Evolutionary conservation across 768 basidiomycete genomes (phyloP).

Genomic region (Panaeolus cyanescens): DNA sequence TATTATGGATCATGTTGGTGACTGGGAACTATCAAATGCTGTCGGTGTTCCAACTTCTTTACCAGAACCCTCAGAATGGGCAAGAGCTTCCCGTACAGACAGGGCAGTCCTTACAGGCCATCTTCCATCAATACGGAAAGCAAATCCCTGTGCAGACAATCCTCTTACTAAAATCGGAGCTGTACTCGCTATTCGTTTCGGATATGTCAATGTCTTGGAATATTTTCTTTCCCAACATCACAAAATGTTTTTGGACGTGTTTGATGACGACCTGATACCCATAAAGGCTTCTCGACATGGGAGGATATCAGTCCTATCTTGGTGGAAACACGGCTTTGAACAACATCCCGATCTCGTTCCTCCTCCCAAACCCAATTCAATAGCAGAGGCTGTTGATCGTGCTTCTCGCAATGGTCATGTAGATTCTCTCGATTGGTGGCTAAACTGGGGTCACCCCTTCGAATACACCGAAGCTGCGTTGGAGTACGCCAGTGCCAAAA

Average conservation of each 20-base stretch:
- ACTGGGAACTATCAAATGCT: slow-evolving; percentile 84
- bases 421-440: slow-evolving; percentile 82
- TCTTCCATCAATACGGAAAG: slow-evolving; percentile 59
- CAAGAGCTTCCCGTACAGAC: slow-evolving; percentile 67
- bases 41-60: slow-evolving; percentile 75
- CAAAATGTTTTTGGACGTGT: slow-evolving; percentile 63
- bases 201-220: slow-evolving; percentile 74
- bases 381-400: slow-evolving; percentile 74
- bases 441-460: slow-evolving; percentile 59
- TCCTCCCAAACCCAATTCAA: slow-evolving; percentile 51
- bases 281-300: slow-evolving; percentile 79
- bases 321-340: slow-evolving; percentile 76
- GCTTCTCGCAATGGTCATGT: slow-evolving; percentile 81
- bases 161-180: slow-evolving; percentile 75
- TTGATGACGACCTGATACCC: slow-evolving; percentile 70
- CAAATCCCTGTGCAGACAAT: slow-evolving; percentile 50
- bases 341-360: slow-evolving; percentile 62
- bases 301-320: slow-evolving; percentile 68
- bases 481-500: slow-evolving; percentile 77
- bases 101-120: slow-evolving; percentile 70
- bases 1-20: slow-evolving; percentile 76
- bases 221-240: slow-evolving; percentile 70
- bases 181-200: slow-evolving; percentile 67
- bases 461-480: slow-evolving; percentile 82
- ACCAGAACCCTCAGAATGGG: slow-evolving; percentile 69